These are phyloP conservation scores for Zygnema cylindricum DNA, from an alignment of 139 green algal genomes.

Conservation along the genomic window DNA sequence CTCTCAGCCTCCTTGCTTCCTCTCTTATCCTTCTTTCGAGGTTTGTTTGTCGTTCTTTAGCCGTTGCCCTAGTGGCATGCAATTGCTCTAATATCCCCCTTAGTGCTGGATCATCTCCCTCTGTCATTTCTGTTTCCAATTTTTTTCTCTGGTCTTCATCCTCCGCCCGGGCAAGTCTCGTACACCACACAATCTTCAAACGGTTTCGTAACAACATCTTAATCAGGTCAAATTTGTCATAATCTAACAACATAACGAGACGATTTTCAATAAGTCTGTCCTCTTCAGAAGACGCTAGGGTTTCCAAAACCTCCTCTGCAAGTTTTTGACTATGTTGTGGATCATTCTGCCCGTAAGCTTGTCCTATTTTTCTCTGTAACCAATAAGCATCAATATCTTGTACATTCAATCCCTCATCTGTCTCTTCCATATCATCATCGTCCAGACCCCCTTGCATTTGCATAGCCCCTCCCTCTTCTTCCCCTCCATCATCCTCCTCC, in stretches of 20 bases:
- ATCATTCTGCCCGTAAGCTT: slow-evolving; percentile 75
- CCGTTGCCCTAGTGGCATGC: slow-evolving; percentile 78
- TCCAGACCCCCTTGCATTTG: slow-evolving; percentile 32
- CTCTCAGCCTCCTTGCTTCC: slow-evolving; percentile 84
- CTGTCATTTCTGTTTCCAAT: slow-evolving; percentile 80
- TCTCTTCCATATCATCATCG: slow-evolving; percentile 65
- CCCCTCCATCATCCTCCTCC: slow-evolving; percentile 71
- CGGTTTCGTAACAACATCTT: slow-evolving; percentile 92
- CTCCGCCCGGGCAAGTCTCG: slow-evolving; percentile 80
- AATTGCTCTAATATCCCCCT: slow-evolving; percentile 83
- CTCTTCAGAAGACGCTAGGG: slow-evolving; percentile 61
- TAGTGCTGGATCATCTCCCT: slow-evolving; percentile 62
- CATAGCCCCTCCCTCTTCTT: slow-evolving; percentile 49
- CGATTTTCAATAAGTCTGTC: slow-evolving; percentile 84
- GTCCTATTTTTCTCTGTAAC: slow-evolving; percentile 89
- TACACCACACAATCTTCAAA: slow-evolving; percentile 94
- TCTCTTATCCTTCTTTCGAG: slow-evolving; percentile 89
- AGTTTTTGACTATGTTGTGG: slow-evolving; percentile 76
- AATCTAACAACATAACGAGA: slow-evolving; percentile 90
- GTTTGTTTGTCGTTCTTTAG: slow-evolving; percentile 63
- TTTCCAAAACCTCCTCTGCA: slow-evolving; percentile 74
- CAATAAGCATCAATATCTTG: slow-evolving; percentile 98
- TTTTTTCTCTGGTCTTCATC: slow-evolving; percentile 76
- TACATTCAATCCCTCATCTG: slow-evolving; percentile 63
- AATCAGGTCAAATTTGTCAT: slow-evolving; percentile 95